Conservation (phyloP, 306 rosid genomes). For the Prunus mira region DNA sequence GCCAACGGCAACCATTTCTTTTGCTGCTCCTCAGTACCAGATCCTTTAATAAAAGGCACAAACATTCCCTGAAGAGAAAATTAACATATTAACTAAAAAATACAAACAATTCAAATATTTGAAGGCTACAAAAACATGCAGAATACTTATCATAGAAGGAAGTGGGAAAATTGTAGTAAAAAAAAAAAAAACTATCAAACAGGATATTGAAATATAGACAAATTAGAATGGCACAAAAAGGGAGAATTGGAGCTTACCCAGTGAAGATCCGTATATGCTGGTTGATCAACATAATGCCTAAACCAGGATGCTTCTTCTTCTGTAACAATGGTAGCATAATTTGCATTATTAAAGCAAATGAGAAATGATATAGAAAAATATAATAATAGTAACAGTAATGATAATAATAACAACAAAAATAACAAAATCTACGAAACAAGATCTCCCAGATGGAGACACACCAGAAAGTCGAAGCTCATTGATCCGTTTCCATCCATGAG, state of each 20-base stretch:
- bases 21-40: constrained; percentile 92
- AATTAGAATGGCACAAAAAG: constrained; percentile 8
- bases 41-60: constrained; percentile 81
- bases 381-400: neutral
- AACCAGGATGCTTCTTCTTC: constrained; percentile 79
- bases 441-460: constrained; percentile 15
- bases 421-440: neutral
- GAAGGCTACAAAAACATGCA: neutral
- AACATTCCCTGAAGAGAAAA: constrained; percentile 76
- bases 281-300: constrained; percentile 71
- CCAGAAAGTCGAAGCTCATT: constrained; percentile 78
- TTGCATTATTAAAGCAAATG: constrained; percentile 14
- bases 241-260: constrained; percentile 60
- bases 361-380: neutral
- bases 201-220: neutral
- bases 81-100: constrained; percentile 9
- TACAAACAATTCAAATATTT: neutral
- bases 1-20: constrained; percentile 87
- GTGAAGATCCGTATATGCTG: constrained; percentile 91
- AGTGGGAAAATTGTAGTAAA: neutral
- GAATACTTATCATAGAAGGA: constrained; percentile 6
- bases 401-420: no score
- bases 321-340: constrained; percentile 25
- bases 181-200: neutral
- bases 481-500: constrained; percentile 83